Conservation (phyloP, 805 yeast genomes). For the Candida nitratophila region DNA sequence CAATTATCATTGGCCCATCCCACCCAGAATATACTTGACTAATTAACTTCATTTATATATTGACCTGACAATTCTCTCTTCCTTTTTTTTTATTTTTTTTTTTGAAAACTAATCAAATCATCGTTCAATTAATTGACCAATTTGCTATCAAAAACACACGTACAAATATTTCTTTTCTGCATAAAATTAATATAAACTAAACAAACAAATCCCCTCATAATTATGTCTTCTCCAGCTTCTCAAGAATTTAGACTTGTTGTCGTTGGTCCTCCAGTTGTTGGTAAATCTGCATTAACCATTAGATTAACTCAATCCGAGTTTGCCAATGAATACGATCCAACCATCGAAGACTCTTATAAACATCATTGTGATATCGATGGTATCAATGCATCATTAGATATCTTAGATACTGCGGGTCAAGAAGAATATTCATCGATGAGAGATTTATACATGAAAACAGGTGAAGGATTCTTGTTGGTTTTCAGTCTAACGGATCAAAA, state of each 20-base stretch:
- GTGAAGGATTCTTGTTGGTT: constrained; percentile 87
- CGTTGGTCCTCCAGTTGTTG: constrained; percentile 99
- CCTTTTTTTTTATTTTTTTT: no score
- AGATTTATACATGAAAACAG: constrained; percentile 93
- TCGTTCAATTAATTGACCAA: no score
- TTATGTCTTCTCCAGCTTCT: constrained; percentile 2
- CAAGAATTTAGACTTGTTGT: constrained; percentile 89
- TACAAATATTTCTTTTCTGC: no score
- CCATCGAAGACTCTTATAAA: constrained; percentile 88
- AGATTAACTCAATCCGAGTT: constrained; percentile 92
- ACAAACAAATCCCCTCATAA: no score
- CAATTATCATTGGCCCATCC: no score
- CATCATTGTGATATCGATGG: constrained; percentile 82
- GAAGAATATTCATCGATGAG: constrained; percentile 92
- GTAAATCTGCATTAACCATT: constrained; percentile 93
- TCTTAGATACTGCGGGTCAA: constrained; percentile 97
- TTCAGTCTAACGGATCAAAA: constrained; percentile 81
- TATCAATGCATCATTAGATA: constrained; percentile 72
- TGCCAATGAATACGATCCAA: constrained; percentile 97
- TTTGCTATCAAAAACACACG: no score
- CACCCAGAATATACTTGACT: no score
- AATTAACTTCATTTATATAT: no score
- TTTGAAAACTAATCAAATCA: no score
- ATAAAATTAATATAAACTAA: no score
- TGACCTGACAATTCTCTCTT: no score